These are phyloP conservation scores for Annona squamosa DNA, from an alignment of 164 flowering plant species.

Conservation along the genomic window DNA sequence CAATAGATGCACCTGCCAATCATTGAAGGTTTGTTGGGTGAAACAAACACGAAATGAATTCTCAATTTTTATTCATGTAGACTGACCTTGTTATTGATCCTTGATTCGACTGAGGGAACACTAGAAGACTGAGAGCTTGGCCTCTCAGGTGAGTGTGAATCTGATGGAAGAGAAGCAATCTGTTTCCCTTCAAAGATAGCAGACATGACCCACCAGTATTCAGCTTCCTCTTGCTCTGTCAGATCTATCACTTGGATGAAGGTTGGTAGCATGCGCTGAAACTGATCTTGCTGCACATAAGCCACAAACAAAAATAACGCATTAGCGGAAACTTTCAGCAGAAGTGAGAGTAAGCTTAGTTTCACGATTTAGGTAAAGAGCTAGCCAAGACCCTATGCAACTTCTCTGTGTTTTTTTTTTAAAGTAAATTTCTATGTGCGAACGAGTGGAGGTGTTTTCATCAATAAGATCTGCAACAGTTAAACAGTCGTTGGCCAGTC, in stretches of 20 bases:
- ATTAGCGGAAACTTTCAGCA: background rate
- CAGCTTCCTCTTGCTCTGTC: constrained; percentile 71
- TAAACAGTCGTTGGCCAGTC: no score
- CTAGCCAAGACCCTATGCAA: no score
- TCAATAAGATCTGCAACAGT: no score
- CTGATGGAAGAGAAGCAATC: constrained; percentile 28
- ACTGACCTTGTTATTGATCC: constrained; percentile 79
- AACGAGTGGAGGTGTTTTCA: no score
- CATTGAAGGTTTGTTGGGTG: background rate
- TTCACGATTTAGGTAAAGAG: background rate
- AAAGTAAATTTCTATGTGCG: no score
- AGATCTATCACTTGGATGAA: constrained; percentile 88
- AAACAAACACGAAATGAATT: background rate
- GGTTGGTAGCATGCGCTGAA: constrained; percentile 70
- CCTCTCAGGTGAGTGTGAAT: constrained; percentile 20
- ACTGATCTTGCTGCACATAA: constrained; percentile 75
- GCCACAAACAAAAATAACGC: background rate
- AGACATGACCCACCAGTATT: constrained; percentile 69
- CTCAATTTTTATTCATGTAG: background rate
- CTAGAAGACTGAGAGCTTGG: constrained; percentile 20
- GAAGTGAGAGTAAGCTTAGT: background rate
- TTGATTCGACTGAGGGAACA: constrained; percentile 39
- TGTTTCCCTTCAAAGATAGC: constrained; percentile 76
- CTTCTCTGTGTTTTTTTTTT: no score
- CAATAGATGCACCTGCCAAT: constrained; percentile 53